phyloP scores from a whole-genome alignment of 805 yeast species.

The Cyberlindnera euphorbiiphila region DNA sequence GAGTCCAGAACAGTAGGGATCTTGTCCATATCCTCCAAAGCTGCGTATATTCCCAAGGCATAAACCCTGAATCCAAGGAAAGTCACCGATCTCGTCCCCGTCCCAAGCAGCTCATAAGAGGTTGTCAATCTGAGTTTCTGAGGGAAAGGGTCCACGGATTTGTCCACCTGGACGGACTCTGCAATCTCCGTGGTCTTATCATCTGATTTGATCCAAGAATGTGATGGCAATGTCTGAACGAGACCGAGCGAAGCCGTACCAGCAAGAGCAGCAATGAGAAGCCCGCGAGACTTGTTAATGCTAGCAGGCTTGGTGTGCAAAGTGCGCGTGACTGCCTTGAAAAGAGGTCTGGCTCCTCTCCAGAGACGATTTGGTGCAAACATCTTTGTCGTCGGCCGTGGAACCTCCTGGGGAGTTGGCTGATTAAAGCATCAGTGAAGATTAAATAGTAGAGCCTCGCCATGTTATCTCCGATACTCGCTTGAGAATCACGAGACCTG shows the following conservation, averaged over 20 bases:
- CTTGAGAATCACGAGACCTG: too few species aligned
- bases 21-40: constrained; percentile 48
- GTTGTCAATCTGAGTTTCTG: constrained; percentile 28
- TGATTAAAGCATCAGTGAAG: too few species aligned
- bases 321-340: too few species aligned
- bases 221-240: too few species aligned
- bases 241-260: not conserved
- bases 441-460: too few species aligned
- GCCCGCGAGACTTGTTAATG: too few species aligned
- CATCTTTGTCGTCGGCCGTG: too few species aligned
- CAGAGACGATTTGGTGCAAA: too few species aligned
- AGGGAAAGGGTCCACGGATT: constrained; percentile 41
- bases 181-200: constrained; percentile 11
- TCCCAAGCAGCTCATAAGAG: constrained; percentile 60
- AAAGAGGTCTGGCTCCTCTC: too few species aligned
- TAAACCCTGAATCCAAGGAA: constrained; percentile 81
- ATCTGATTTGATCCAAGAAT: constrained; percentile 17
- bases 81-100: constrained; percentile 81
- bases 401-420: too few species aligned
- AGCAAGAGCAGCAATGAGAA: not conserved
- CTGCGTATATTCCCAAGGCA: constrained; percentile 78
- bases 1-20: constrained; percentile 42
- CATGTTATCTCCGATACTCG: too few species aligned
- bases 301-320: too few species aligned
- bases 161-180: constrained; percentile 42